Percentiles rank a stretch among this genome's conserved stretches.
phyloP scores from a whole-genome alignment of 2,329 filamentous ascomycete genomes.

The Plenodomus lindquistii region DNA sequence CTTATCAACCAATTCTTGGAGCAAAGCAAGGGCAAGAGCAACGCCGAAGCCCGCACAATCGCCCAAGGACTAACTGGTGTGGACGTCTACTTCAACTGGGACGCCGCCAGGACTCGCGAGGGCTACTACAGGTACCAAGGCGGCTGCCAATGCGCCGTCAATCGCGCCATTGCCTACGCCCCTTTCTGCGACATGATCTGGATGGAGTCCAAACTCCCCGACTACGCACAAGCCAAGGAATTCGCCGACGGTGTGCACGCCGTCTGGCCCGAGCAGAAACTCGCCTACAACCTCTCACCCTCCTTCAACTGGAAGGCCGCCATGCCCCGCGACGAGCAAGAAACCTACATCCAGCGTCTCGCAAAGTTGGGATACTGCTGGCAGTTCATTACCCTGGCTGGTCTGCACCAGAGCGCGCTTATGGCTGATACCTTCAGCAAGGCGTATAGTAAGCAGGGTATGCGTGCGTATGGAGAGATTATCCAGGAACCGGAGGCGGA shows the following conservation, averaged over 20 bases:
- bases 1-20: slow-evolving; percentile 69
- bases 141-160: slow-evolving; percentile 87
- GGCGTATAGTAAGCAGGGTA: slow-evolving; percentile 79
- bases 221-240: slow-evolving; percentile 86
- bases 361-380: slow-evolving; percentile 92
- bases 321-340: slow-evolving; percentile 88
- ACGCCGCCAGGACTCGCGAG: slow-evolving; percentile 87
- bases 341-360: slow-evolving; percentile 94
- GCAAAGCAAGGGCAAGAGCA: slow-evolving; percentile 79
- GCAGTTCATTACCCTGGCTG: slow-evolving; percentile 99
- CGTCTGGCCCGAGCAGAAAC: slow-evolving; percentile 94
- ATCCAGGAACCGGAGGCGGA: slow-evolving; percentile 98
- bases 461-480: slow-evolving; percentile 95
- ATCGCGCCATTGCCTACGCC: slow-evolving; percentile 87
- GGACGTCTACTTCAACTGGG: slow-evolving; percentile 94
- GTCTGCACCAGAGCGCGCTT: slow-evolving; percentile 91
- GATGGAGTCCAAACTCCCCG: slow-evolving; percentile 99
- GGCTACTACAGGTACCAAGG: slow-evolving; percentile 93
- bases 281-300: slow-evolving; percentile 96
- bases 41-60: slow-evolving; percentile 77
- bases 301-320: slow-evolving; percentile 99
- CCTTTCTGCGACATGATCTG: slow-evolving; percentile 96
- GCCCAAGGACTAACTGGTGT: slow-evolving; percentile 76
- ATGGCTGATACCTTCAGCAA: slow-evolving; percentile 87
- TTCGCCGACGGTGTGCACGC: slow-evolving; percentile 94